phyloP scores from a whole-genome alignment of 768 basidiomycete genomes.

The Hygrophorus russula region DNA sequence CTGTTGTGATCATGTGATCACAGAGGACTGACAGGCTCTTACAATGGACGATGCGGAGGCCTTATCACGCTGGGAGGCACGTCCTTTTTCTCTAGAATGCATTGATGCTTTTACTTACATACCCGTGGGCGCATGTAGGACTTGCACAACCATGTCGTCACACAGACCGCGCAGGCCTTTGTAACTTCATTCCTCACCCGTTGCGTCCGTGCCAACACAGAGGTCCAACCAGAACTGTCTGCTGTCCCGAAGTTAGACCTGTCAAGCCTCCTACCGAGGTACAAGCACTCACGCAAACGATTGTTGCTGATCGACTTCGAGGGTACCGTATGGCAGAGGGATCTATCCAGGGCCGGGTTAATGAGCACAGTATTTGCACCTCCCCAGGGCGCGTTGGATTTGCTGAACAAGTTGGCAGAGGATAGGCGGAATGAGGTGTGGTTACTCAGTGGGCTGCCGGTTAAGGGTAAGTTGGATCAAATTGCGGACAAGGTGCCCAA shows the following conservation, averaged over 20 bases:
- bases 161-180: constrained; percentile 81
- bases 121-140: too few relatives aligned
- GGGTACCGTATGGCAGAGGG: constrained; percentile 64
- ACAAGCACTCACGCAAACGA: constrained; percentile 52
- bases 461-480: constrained; percentile 51
- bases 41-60: constrained; percentile 74
- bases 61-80: constrained; percentile 59
- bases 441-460: constrained; percentile 64
- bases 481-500: constrained; percentile 50
- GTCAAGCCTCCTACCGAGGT: constrained; percentile 60
- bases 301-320: constrained; percentile 72
- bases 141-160: constrained; percentile 74
- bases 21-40: constrained; percentile 55
- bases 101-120: not conserved
- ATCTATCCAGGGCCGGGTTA: constrained; percentile 36
- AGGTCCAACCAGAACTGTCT: constrained; percentile 31
- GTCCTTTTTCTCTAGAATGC: constrained; percentile 7
- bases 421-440: too few relatives aligned
- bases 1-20: too few relatives aligned
- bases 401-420: constrained; percentile 47
- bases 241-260: too few relatives aligned
- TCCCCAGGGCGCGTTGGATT: constrained; percentile 29
- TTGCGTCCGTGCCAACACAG: constrained; percentile 59
- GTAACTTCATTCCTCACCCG: constrained; percentile 70
- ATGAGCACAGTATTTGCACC: constrained; percentile 15